Percentiles rank a stretch among this genome's conserved stretches.
Conservation (phyloP, 1,284 basidiomycete species). For the Xerocomus amazonicus region DNA sequence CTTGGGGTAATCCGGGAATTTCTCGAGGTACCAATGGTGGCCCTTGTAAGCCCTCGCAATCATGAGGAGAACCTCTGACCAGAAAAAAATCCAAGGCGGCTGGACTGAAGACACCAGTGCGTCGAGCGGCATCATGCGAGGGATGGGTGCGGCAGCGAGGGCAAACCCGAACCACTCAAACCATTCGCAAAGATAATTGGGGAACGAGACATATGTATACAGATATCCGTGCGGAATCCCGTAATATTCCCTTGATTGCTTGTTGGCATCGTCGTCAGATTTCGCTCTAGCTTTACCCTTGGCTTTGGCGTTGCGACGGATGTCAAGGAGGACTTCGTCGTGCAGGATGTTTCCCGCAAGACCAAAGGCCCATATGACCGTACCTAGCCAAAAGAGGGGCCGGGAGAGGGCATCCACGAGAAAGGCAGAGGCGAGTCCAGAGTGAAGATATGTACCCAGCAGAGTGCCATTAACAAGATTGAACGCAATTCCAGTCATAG, state of each 20-base stretch:
- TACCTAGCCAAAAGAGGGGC: conserved; percentile 58
- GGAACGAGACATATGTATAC: conserved; percentile 81
- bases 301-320: conserved; percentile 48
- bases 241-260: conserved; percentile 53
- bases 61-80: conserved; percentile 72
- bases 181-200: conserved; percentile 94
- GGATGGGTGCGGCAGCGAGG: conserved; percentile 53
- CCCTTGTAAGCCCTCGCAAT: conserved; percentile 75
- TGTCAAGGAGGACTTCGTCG: conserved; percentile 82
- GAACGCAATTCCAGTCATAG: conserved; percentile 58
- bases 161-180: conserved; percentile 82
- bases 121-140: conserved; percentile 27
- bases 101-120: conserved; percentile 43
- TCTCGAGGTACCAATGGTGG: conserved; percentile 76
- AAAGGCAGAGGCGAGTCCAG: conserved; percentile 44
- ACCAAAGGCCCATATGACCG: conserved; percentile 66
- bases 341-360: conserved; percentile 80
- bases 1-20: conserved; percentile 68
- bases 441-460: conserved; percentile 66
- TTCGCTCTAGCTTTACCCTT: conserved; percentile 38
- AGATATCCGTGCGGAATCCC: conserved; percentile 80
- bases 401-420: conserved; percentile 36
- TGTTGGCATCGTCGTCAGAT: conserved; percentile 18
- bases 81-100: conserved; percentile 76
- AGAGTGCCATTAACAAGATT: conserved; percentile 74